Evolutionary conservation across 305 asterid species (phyloP), one percentile per base, ranked within the genome.

Genomic region (Euphrasia arctica): DNA sequence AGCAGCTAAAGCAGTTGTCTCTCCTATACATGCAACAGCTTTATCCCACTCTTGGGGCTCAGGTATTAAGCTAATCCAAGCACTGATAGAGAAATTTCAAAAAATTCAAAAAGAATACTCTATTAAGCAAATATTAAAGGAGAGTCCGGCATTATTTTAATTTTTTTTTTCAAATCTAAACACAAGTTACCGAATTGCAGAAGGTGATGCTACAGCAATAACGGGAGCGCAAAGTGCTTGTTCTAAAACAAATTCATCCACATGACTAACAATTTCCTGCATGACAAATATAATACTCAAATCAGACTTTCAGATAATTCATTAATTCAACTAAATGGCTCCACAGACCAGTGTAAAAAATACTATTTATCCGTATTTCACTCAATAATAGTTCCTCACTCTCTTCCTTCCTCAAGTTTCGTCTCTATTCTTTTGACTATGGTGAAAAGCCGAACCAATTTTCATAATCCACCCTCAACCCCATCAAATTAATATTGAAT

Each of bases 21-120:
- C 99, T 36, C 99, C 99, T 39, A 93, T 90, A 70, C 99, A 93
- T 63, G 97, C 97, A 77, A 87, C 89, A n/a, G 88, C 88, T 67
- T 80, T 83, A 68, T 68, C 79, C 96, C 95, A 85, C 63, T 72
- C 70, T 49, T 58, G 85, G 36, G 72, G 32, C 64, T 80, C 83
- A 3, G 90, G 91, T 49, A 86, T 77, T 54, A 93, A 77, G 76
- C 80, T 77, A 51, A 84, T 66, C 97, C 99, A 93, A 61, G 89
- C 96, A 73, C 99, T 90, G 79, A 63, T 28, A 42, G 32, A 69
- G 67, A 65, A 72, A 39, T 39, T 39, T 39, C 31, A 61, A 64
- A 64, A 10, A 45, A 58, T 54, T 56, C 0, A 49, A 29, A 54
- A 13, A 54, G 4, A 15, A 18, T 31, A 31, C 34, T 31, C 22